These are phyloP conservation scores for Stevia rebaudiana DNA, from an alignment of 140 eudicot species.

Conservation along the genomic window DNA sequence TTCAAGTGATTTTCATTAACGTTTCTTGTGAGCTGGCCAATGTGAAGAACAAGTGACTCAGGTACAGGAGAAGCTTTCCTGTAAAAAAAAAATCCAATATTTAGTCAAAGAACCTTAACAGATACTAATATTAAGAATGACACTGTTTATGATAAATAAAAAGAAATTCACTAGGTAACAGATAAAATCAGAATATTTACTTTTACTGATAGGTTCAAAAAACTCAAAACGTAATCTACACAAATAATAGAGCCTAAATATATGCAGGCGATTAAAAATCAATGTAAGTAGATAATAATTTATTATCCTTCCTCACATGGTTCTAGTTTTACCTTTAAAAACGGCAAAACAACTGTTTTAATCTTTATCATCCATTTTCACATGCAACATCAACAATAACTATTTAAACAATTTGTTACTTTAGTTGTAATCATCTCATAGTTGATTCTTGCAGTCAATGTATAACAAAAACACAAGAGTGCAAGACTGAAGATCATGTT, in stretches of 20 bases:
- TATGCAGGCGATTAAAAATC: neutral
- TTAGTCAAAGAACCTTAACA: neutral
- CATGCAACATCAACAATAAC: neutral
- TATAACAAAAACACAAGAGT: neutral
- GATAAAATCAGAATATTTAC: neutral
- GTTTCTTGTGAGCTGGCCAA: constrained; percentile 84
- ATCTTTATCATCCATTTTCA: neutral
- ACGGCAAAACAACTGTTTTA: neutral
- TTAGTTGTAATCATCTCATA: neutral
- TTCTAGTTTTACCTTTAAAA: too few relatives aligned
- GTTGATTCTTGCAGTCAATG: neutral
- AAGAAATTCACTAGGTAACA: neutral
- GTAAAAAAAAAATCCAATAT: constrained; percentile 4
- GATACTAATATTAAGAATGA: neutral
- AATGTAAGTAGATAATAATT: neutral
- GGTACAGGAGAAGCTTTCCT: constrained; percentile 84
- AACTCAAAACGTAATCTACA: neutral
- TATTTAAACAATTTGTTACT: neutral
- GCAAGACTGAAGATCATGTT: neutral
- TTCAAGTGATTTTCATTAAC: constrained; percentile 86
- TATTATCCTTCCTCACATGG: neutral
- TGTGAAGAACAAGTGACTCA: constrained; percentile 80
- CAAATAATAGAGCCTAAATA: neutral
- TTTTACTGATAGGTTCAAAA: neutral
- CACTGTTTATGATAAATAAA: neutral